Evolutionary conservation across 768 basidiomycete species (phyloP), one percentile per base, ranked within the genome.

Genomic region (Chiua virens): DNA sequence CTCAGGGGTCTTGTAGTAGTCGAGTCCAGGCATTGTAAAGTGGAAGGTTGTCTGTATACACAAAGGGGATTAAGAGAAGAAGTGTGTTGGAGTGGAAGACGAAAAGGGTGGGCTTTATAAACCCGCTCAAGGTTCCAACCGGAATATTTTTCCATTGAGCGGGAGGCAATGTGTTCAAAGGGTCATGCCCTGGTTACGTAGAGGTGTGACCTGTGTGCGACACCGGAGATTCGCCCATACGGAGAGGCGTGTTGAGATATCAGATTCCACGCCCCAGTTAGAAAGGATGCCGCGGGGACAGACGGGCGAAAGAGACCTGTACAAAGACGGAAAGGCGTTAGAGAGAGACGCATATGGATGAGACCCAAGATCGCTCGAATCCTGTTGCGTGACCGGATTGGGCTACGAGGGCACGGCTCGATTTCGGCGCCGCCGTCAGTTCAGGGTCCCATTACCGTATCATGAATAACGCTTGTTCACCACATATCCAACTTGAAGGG

Each of bases 1-100:
- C 40, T 60, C 61, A 30, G 55, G 40, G 38, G 45, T 47, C 36
- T 49, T 71, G 59, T 66, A 64, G 27, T 62, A 71, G 54, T 70
- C 70, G 41, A 71, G 67, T 11, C 67, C 67, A 53, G 69, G 69
- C 69, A 71, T 71, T 41, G 49, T 53, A 52, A 44, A 14, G 53
- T 50, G 50, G 41, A 25, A 15, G 28, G 20, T 35, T 45, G 60
- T 45, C 17, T 30, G 50, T 64, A 57, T 64, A 52, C 54, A 68
- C 63, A 66, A 45, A 30, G 41, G 5, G 49, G 56, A 62, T 57
- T 57, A 56, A 50, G 47, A 47, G 21, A 23, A 43, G 47, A 47
- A 42, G 40, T 28, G 50, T 7, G 49, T 8, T 25, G 47, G 32
- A 3, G 13, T 34, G 15, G 13, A 14, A 7, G 27, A 10, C 18